Evolutionary conservation across 2,329 filamentous ascomycete genomes (phyloP), one percentile per base, ranked within the genome.

Genomic region (Pezicula radicicola): DNA sequence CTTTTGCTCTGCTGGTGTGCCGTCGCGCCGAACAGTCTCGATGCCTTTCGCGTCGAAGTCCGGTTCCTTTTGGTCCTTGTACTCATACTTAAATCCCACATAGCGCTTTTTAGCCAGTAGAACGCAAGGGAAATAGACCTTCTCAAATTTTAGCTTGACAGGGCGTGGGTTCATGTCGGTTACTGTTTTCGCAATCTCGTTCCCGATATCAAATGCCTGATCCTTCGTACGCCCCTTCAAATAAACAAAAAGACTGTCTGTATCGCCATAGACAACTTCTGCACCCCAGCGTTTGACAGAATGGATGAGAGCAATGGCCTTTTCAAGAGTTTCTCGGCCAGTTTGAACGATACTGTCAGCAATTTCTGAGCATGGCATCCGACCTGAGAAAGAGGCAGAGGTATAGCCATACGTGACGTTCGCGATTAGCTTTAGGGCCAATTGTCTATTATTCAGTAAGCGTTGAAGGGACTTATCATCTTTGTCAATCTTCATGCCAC

Each of bases 401-500:
- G 94, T 94, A 70, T 99, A 99, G 10, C 94, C 94, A 46, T 99
- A 99, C 0, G 94, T 99, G 60, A 99, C 94, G 62, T 99, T 99
- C n/a, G 94, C 94, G 37, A 99, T 89, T 6, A 99, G 78, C 67
- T 99, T 99, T 25, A 99, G 79, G 0, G 94, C 94, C 3, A 99
- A 76, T 63, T 99, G 94, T 63, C 94, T 80, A 68, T 97, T 96
- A 72, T 99, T 95, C 16, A 97, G 76, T 12, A 97, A 79, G 55
- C 88, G 86, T 63, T 97, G 93, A 15, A 97, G 72, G 0, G 83
- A 81, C 67, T 84, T 92, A 72, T 97, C 92, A 51, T 93, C 86
- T 67, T 92, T 94, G 70, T 96, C 91, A 54, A 84, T 77, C 67
- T 96, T 96, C 93, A 99, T 97, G 12, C 93, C 92, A 60, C 85